A percentile compares a stretch with the other conserved stretches of the same genome.
phyloP scores from a whole-genome alignment of 345 rosid genomes.

The Lumnitzera littorea region DNA sequence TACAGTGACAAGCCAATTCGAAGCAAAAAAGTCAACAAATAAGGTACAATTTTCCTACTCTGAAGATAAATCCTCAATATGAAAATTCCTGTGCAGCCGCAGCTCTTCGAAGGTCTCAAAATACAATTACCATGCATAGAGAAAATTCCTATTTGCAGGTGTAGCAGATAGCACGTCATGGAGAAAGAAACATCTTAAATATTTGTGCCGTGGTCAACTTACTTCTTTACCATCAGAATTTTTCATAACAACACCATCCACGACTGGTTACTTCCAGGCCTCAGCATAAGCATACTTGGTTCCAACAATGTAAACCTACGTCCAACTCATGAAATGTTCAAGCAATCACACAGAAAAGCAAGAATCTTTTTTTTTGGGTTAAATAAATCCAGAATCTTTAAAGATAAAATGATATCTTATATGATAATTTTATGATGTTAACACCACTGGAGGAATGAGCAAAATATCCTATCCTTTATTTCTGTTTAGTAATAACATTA shows the following conservation, averaged over 20 bases:
- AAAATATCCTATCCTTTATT: no score
- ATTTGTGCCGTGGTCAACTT: slow-evolving; percentile 19
- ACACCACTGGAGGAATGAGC: no score
- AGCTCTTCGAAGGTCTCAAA: no score
- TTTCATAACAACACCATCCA: slow-evolving; percentile 99
- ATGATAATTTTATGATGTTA: background rate
- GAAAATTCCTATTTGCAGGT: no score
- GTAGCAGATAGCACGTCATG: no score
- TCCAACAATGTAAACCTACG: slow-evolving; percentile 95
- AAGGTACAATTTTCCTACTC: no score
- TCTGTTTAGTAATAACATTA: no score
- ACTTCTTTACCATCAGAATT: slow-evolving; percentile 98
- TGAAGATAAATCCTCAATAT: no score
- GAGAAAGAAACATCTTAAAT: background rate
- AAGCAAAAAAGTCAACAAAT: background rate
- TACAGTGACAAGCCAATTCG: no score
- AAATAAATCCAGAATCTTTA: background rate
- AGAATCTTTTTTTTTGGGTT: no score
- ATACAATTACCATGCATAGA: no score
- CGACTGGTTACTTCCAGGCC: slow-evolving; percentile 99
- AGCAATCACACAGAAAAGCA: slow-evolving; percentile 3
- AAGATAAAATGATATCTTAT: background rate
- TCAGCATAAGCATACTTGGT: slow-evolving; percentile 99
- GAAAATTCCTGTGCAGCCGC: no score
- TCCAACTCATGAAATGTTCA: slow-evolving; percentile 20